Percentiles rank a stretch among this genome's conserved stretches.
Conservation (phyloP, 768 basidiomycete genomes). For the Ephemerocybe angulata region DNA sequence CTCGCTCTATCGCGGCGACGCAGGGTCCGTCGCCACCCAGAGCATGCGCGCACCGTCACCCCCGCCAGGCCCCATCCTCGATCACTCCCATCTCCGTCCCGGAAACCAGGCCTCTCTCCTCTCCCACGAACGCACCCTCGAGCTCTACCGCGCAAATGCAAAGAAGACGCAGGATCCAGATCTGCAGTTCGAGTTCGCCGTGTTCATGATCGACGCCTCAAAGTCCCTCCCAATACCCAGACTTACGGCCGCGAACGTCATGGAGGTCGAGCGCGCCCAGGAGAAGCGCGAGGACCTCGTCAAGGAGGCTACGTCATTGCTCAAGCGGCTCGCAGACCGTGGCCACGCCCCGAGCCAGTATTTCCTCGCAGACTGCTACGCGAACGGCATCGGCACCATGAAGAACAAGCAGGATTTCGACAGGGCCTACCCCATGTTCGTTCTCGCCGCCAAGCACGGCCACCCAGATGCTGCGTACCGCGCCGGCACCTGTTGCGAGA, state of each 20-base stretch:
- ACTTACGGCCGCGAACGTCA: conserved; percentile 65
- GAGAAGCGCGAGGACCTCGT: conserved; percentile 86
- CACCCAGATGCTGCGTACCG: conserved; percentile 95
- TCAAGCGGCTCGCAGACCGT: conserved; percentile 89
- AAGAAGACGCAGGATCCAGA: conserved; percentile 99
- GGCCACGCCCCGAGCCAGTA: conserved; percentile 95
- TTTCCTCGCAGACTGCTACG: conserved; percentile 96
- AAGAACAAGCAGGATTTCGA: conserved; percentile 95
- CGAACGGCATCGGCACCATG: conserved; percentile 94
- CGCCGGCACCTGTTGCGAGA: conserved; percentile 96
- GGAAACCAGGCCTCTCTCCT: conserved; percentile 91
- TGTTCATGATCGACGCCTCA: conserved; percentile 97
- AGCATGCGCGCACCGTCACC: conserved; percentile 68
- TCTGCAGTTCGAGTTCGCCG: conserved; percentile 96
- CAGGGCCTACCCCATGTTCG: conserved; percentile 92
- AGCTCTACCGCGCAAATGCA: conserved; percentile 95
- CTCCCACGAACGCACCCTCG: conserved; percentile 93
- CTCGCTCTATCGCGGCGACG: conserved; percentile 25
- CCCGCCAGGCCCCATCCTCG: conserved; percentile 65
- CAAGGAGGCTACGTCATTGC: conserved; percentile 79
- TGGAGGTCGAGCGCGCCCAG: conserved; percentile 75
- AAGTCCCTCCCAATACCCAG: conserved; percentile 81
- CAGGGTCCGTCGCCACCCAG: conserved; percentile 45
- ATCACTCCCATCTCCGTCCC: conserved; percentile 89
- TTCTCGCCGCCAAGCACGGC: conserved; percentile 94